Evolutionary conservation across 2,329 filamentous ascomycete species (phyloP).

Genomic region (Penicillium occitanis): DNA sequence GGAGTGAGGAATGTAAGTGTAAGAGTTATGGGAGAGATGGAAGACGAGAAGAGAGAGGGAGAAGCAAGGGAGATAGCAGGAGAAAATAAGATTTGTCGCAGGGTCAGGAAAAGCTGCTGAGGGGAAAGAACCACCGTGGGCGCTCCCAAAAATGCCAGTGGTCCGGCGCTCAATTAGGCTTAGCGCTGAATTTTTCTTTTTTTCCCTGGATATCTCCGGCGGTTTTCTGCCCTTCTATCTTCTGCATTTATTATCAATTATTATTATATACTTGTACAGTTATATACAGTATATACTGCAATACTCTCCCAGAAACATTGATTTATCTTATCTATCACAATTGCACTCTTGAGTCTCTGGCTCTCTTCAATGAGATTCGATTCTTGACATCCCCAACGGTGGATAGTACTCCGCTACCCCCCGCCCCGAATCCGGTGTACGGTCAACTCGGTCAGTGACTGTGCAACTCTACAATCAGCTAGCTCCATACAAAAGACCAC

Average conservation of each 20-base stretch:
- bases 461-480: background rate
- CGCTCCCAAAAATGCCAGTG: slow-evolving; percentile 41
- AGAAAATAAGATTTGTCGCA: background rate
- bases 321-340: background rate
- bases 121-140: slow-evolving; percentile 24
- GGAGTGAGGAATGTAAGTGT: background rate
- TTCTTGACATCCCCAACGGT: background rate
- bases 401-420: slow-evolving; percentile 2
- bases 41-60: background rate
- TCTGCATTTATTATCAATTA: background rate
- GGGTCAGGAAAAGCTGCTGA: slow-evolving; percentile 10
- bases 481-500: slow-evolving; percentile 8
- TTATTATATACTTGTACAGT: background rate
- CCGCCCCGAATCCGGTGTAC: slow-evolving; percentile 14
- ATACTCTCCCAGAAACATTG: background rate
- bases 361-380: background rate
- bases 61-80: slow-evolving; percentile 1
- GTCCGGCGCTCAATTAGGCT: slow-evolving; percentile 25
- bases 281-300: background rate
- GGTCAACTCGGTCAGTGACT: slow-evolving; percentile 15
- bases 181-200: slow-evolving; percentile 15
- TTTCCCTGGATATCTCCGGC: background rate
- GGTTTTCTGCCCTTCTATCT: background rate
- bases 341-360: background rate
- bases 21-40: background rate